Conservation (phyloP, 176 grass and related monocot species). For the Carex cristatella region DNA sequence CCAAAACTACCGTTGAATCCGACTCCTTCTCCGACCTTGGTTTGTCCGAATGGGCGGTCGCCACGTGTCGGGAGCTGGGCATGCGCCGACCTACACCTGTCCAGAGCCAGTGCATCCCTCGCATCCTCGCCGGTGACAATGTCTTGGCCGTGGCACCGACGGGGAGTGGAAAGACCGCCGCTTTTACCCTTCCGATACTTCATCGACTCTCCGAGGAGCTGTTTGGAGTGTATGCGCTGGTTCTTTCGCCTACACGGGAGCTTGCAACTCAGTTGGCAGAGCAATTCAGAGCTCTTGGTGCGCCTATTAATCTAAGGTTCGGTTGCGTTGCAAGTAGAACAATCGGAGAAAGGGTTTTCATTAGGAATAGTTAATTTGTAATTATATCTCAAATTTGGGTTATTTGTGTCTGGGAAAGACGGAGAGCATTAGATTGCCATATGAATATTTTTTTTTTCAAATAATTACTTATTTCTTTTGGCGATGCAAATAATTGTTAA, state of each 20-base stretch:
- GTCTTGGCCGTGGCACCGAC: constrained; percentile 83
- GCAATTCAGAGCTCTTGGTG: constrained; percentile 89
- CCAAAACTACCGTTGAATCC: constrained; percentile 5
- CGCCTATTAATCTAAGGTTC: constrained; percentile 46
- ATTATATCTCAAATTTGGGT: background rate
- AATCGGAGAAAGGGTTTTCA: background rate
- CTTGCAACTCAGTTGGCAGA: constrained; percentile 79
- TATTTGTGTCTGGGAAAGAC: background rate
- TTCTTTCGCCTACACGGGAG: constrained; percentile 68
- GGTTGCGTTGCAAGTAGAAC: background rate
- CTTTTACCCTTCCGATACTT: constrained; percentile 78
- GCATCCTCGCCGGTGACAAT: constrained; percentile 63
- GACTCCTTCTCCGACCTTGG: constrained; percentile 62
- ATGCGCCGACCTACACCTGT: constrained; percentile 60
- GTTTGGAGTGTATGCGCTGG: constrained; percentile 72
- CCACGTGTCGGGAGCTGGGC: constrained; percentile 47
- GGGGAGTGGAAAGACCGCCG: constrained; percentile 86
- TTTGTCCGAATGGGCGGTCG: constrained; percentile 63
- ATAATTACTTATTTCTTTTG: too few species aligned
- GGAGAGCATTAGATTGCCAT: too few species aligned
- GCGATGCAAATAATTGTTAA: too few species aligned
- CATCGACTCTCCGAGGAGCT: constrained; percentile 68
- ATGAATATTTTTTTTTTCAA: too few species aligned
- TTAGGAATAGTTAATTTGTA: background rate
- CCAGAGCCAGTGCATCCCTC: constrained; percentile 77